Evolutionary conservation across 2,329 filamentous ascomycete species (phyloP), one percentile per base, ranked within the genome.

Genomic region (Xylariaceae sp.): DNA sequence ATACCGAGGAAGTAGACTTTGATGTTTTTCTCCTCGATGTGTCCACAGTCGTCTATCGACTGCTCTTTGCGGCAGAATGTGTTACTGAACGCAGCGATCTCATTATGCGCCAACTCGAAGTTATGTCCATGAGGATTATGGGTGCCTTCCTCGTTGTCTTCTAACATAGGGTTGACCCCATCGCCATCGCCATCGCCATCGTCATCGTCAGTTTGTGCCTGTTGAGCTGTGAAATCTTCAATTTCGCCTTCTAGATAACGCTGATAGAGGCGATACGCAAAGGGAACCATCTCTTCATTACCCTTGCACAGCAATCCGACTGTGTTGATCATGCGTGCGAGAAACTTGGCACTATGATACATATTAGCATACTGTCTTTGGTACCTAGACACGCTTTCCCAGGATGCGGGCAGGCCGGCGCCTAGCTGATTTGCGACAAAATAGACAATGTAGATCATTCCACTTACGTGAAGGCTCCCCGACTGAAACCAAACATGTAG

Each of bases 1-100:
- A 82, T 72, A 1, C 80, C 80, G n/a, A 82, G 75, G 64, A 82
- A 82, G 63, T 78, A 77, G 6, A 81, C 74, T 37, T 75, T 76
- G 43, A 80, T 64, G 11, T 64, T 65, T 11, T 16, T 55, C 2
- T 58, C 51, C 27, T 53, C 49, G 10, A 39, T 16, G 8, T 11
- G 27, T 1, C 50, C 59, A 8, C 48, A 42, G 15, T 48, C 24
- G n/a, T 50, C 46, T 4, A 46, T 49, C 20, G 37, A 46, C 13
- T 10, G 33, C 45, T 65, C 76, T 37, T 76, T 73, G 15, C 67
- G 74, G 58, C 77, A 80, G 53, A 81, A 81, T 0, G 77, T 80
- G 18, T 72, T 70, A 42, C 75, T 75, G 50, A 81, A 81, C 1
- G 76, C 75, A 0, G 67, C 66, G 53, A 79, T 71, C 57, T 76